Conservation (phyloP, 441 rosid genomes). For the Erysimum cheiri region DNA sequence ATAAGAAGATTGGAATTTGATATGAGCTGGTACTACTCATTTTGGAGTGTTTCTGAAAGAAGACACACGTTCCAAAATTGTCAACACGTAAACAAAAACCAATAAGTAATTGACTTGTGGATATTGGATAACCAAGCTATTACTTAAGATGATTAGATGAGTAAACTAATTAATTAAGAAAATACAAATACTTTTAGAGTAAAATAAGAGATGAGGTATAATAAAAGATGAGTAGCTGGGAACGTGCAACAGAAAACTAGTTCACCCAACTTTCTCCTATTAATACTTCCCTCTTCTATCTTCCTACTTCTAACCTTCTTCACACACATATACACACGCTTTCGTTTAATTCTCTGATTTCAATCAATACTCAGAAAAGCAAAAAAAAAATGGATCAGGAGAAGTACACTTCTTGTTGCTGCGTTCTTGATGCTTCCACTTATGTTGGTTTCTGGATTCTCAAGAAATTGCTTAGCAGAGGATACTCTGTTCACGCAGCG, state of each 20-base stretch:
- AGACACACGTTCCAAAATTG: slow-evolving; percentile 16
- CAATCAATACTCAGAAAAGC: slow-evolving; percentile 4
- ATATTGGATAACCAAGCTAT: slow-evolving; percentile 39
- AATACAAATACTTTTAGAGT: not conserved
- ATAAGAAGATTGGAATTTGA: slow-evolving; percentile 5
- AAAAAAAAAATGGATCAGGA: slow-evolving; percentile 49
- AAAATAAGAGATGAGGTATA: slow-evolving; percentile 30
- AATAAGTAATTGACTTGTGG: slow-evolving; percentile 38
- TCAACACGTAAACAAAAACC: slow-evolving; percentile 38
- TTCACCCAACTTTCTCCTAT: slow-evolving; percentile 75
- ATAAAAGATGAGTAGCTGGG: slow-evolving; percentile 59
- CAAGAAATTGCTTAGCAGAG: slow-evolving; percentile 65
- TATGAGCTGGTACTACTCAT: slow-evolving; percentile 25
- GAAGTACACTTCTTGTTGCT: slow-evolving; percentile 53
- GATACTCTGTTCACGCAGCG: slow-evolving; percentile 81
- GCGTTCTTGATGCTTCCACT: slow-evolving; percentile 90
- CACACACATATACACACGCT: slow-evolving; percentile 18
- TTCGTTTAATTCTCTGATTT: not conserved
- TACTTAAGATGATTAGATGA: slow-evolving; percentile 23
- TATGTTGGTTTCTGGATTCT: slow-evolving; percentile 86
- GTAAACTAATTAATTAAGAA: not conserved
- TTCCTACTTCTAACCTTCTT: slow-evolving; percentile 42
- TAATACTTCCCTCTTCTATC: slow-evolving; percentile 30
- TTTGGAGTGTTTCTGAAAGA: slow-evolving; percentile 29
- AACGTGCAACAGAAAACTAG: slow-evolving; percentile 64